A percentile compares a stretch with the other conserved stretches of the same genome.
Evolutionary conservation across 371 early-diverging fungal genomes (phyloP).

Genomic region (Apophysomyces variabilis): DNA sequence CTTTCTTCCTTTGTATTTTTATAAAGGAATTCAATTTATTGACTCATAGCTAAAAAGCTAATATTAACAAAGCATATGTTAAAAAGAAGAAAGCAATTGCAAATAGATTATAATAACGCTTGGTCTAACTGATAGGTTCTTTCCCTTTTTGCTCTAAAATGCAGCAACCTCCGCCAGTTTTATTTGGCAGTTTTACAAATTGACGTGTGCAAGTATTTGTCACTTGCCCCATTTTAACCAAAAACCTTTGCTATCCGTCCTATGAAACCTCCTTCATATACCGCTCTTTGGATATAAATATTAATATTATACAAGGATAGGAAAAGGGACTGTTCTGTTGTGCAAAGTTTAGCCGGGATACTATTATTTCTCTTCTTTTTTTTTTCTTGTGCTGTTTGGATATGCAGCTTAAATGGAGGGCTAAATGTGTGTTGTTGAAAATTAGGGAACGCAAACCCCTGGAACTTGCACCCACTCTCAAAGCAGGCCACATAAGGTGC

Average conservation of each 20-base stretch:
- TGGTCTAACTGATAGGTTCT: not conserved
- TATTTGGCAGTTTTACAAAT: slow-evolving; percentile 8
- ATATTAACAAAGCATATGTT: too few species aligned
- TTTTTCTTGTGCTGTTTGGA: not conserved
- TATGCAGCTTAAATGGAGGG: not conserved
- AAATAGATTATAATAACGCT: too few species aligned
- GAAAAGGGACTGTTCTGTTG: too few species aligned
- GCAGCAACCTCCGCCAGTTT: slow-evolving; percentile 1
- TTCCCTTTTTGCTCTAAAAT: not conserved
- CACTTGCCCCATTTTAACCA: not conserved
- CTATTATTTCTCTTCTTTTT: not conserved
- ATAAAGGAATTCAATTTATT: too few species aligned
- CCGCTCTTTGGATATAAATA: not conserved
- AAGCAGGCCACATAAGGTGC: not conserved
- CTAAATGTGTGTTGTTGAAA: not conserved
- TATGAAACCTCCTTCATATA: not conserved
- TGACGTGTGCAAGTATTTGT: not conserved
- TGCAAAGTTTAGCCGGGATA: too few species aligned
- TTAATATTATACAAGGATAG: not conserved
- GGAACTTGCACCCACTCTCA: not conserved
- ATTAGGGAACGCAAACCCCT: not conserved
- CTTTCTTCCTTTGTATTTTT: not conserved
- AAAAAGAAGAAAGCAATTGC: too few species aligned
- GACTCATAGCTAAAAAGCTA: too few species aligned
- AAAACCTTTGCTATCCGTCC: not conserved